Evolutionary conservation across 169 alveolate species (phyloP), one percentile per base, ranked within the genome.

Genomic region (Plasmodium chabaudi): DNA sequence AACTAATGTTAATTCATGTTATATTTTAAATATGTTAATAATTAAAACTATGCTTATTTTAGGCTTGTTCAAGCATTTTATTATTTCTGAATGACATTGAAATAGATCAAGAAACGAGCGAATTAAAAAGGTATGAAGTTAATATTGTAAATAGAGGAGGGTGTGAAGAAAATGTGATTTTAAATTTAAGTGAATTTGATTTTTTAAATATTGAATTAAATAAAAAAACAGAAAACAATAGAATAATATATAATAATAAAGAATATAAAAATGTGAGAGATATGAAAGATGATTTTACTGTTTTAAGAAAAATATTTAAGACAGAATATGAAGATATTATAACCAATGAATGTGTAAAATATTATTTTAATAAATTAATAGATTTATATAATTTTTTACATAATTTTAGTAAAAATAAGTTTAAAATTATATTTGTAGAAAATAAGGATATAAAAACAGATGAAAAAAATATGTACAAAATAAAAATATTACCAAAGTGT

Each of bases 321-420:
- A 13, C 56, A 51, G 90, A 82, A 56, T 67, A 67, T 27, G 90
- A 82, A 39, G 71, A 82, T 49, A 21, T 82, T 7, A 17, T 82
- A 27, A 82, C 71, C 42, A 82, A 82, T 3, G 82, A 82, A 67
- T 67, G 63, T 21, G 34, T 47, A 17, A 65, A 82, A 15, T 67
- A 53, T 15, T 61, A 65, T 55, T 65, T 67, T 39, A 82, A 67
- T 25, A 39, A 82, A 15, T 67, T 67, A 15, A 55, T 82, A 15
- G 25, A 42, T 13, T 47, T 82, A 6, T 70, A 82, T 47, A 82
- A 82, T 65, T 67, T 21, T 68, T 13, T 82, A 9, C 42, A 64
- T 5, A 21, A 17, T 13, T 57, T 17, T 15, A 44, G 19, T 59
- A 56, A 67, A 67, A 49, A 55, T 67, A 82, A 67, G 57, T 69